Evolutionary conservation across 2,329 filamentous ascomycete species (phyloP).

Genomic region (Arthrobotrys conoides): DNA sequence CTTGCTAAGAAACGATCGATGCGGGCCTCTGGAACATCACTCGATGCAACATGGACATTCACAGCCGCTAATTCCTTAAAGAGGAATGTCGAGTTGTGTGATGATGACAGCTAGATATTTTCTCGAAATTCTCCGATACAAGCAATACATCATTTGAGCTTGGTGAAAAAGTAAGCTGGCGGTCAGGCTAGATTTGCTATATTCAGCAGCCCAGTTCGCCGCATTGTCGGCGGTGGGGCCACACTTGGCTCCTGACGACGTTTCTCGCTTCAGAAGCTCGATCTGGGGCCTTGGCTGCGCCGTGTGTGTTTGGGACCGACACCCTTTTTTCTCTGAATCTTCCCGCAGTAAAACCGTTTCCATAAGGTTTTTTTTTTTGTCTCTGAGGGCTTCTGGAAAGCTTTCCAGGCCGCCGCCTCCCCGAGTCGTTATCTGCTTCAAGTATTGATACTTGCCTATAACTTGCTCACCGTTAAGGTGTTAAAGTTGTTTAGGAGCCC

Average conservation of each 20-base stretch:
- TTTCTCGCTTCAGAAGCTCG: slow-evolving; percentile 61
- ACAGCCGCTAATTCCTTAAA: slow-evolving; percentile 30
- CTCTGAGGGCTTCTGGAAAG: slow-evolving; percentile 25
- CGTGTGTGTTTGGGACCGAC: slow-evolving; percentile 59
- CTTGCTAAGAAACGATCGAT: background rate
- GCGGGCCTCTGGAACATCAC: background rate
- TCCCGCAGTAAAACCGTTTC: slow-evolving; percentile 40
- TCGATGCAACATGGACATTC: background rate
- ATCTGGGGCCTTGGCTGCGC: slow-evolving; percentile 60
- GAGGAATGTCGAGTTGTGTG: slow-evolving; percentile 33
- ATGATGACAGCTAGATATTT: slow-evolving; percentile 20
- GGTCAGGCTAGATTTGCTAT: slow-evolving; percentile 37
- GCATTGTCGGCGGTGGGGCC: slow-evolving; percentile 59
- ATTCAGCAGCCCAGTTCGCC: slow-evolving; percentile 51
- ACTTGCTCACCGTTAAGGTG: slow-evolving; percentile 24
- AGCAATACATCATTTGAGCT: slow-evolving; percentile 20
- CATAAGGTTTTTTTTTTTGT: slow-evolving; percentile 19
- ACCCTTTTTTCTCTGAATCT: slow-evolving; percentile 44
- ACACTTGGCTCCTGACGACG: slow-evolving; percentile 60
- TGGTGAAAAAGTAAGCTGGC: slow-evolving; percentile 1
- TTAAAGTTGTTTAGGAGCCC: slow-evolving; percentile 37
- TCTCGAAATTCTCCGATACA: slow-evolving; percentile 36
- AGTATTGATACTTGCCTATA: slow-evolving; percentile 34
- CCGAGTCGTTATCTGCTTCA: slow-evolving; percentile 53
- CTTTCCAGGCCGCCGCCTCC: slow-evolving; percentile 31